phyloP scores from a whole-genome alignment of 1,284 basidiomycete species.

The Cryptococcus sp. region DNA sequence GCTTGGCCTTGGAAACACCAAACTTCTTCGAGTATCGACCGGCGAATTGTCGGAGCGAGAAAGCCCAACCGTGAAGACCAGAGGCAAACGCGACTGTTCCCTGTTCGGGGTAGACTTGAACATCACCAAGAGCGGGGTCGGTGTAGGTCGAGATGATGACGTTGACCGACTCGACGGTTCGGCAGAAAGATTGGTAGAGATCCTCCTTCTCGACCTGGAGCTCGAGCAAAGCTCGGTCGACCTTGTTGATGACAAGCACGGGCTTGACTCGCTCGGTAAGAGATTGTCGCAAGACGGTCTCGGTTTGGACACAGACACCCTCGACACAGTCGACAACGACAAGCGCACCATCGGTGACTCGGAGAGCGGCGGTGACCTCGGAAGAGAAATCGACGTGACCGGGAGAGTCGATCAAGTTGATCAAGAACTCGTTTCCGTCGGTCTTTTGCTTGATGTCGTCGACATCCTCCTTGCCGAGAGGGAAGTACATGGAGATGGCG shows the following conservation, averaged over 20 bases:
- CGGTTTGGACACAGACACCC: constrained; percentile 99
- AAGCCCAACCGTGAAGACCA: constrained; percentile 99
- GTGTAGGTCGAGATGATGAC: constrained; percentile 98
- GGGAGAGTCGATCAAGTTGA: constrained; percentile 99
- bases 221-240: constrained; percentile 98
- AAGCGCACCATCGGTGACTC: constrained; percentile 97
- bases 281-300: constrained; percentile 97
- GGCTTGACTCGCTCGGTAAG: constrained; percentile 99
- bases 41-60: constrained; percentile 98
- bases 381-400: constrained; percentile 99
- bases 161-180: constrained; percentile 97
- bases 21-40: constrained; percentile 96
- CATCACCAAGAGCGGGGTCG: constrained; percentile 90
- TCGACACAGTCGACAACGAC: constrained; percentile 99
- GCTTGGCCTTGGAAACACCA: constrained; percentile 97
- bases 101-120: constrained; percentile 98
- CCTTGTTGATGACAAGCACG: constrained; percentile 99
- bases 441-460: constrained; percentile 87
- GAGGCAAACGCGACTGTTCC: constrained; percentile 99
- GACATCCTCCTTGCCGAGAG: constrained; percentile 85
- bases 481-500: constrained; percentile 99
- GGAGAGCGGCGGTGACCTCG: constrained; percentile 98
- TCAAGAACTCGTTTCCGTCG: constrained; percentile 94
- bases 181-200: constrained; percentile 95
- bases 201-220: constrained; percentile 96